These are phyloP conservation scores for Ophiosphaerella korrae DNA, from an alignment of 2,329 filamentous ascomycete genomes.

Conservation along the genomic window DNA sequence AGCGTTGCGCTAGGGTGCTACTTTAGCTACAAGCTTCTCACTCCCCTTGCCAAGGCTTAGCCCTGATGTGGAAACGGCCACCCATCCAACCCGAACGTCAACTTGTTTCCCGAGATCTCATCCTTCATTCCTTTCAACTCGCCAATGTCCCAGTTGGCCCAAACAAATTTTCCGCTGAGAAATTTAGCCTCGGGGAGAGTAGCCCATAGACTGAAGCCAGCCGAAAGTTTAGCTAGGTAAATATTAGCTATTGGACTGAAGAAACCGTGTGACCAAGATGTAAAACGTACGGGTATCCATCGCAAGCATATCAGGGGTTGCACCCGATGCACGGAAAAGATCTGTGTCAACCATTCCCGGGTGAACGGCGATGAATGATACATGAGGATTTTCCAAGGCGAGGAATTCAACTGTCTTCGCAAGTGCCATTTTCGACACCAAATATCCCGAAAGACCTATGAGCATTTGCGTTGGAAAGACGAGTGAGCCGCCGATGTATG, in stretches of 20 bases:
- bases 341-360: slow-evolving; percentile 46
- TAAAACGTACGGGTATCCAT: slow-evolving; percentile 24
- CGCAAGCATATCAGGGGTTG: slow-evolving; percentile 9
- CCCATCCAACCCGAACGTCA: slow-evolving; percentile 22
- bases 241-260: slow-evolving; percentile 32
- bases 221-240: slow-evolving; percentile 15
- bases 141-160: slow-evolving; percentile 31
- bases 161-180: slow-evolving; percentile 26
- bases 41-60: not conserved
- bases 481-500: slow-evolving; percentile 7
- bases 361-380: slow-evolving; percentile 41
- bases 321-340: slow-evolving; percentile 21
- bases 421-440: slow-evolving; percentile 40
- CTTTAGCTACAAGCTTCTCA: too few relatives aligned
- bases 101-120: slow-evolving; percentile 19
- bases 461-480: slow-evolving; percentile 13
- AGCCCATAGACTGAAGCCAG: slow-evolving; percentile 4
- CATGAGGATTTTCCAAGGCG: slow-evolving; percentile 39
- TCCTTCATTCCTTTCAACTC: slow-evolving; percentile 20
- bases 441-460: slow-evolving; percentile 35
- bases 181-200: slow-evolving; percentile 12
- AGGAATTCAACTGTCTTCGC: slow-evolving; percentile 40
- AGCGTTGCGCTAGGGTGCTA: too few relatives aligned
- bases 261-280: slow-evolving; percentile 7
- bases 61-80: slow-evolving; percentile 13